Percentiles rank a stretch among this genome's conserved stretches.
Evolutionary conservation across 2,329 filamentous ascomycete genomes (phyloP).

Genomic region (Orbilia blumenaviensis): DNA sequence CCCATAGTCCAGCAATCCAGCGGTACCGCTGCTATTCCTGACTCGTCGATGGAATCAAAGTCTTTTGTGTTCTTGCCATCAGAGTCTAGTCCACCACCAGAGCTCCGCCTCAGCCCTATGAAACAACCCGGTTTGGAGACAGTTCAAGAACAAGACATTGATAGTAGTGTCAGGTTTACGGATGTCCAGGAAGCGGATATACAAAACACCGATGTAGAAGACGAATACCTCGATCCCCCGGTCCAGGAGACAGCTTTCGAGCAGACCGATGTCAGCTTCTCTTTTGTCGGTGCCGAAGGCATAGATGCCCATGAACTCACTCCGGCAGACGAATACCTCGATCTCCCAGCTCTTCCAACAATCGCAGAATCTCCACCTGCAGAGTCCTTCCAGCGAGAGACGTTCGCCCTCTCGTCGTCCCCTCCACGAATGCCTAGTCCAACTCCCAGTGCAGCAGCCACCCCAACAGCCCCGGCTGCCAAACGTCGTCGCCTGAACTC

Average conservation of each 20-base stretch:
- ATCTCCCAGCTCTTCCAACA: conserved; percentile 19
- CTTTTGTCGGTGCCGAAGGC: background rate
- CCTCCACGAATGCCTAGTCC: conserved; percentile 44
- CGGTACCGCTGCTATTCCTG: background rate
- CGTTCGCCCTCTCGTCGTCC: conserved; percentile 19
- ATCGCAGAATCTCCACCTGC: conserved; percentile 28
- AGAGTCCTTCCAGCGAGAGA: conserved; percentile 11
- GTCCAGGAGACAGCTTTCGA: background rate
- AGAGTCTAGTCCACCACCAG: conserved; percentile 28
- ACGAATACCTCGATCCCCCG: background rate
- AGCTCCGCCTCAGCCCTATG: conserved; percentile 14
- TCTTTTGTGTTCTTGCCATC: conserved; percentile 7
- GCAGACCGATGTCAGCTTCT: background rate
- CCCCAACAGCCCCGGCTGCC: conserved; percentile 25
- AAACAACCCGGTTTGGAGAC: conserved; percentile 3
- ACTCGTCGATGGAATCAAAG: conserved; percentile 17
- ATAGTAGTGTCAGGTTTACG: background rate
- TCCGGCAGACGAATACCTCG: background rate
- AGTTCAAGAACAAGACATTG: background rate
- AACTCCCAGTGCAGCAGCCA: conserved; percentile 17
- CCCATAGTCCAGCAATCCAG: background rate
- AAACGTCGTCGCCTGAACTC: conserved; percentile 51
- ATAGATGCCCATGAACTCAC: background rate
- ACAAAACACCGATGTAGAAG: background rate
- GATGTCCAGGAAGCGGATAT: background rate